Percentiles rank a stretch among this genome's conserved stretches.
phyloP scores from a whole-genome alignment of 768 basidiomycete species.

The Agaricus blazei region DNA sequence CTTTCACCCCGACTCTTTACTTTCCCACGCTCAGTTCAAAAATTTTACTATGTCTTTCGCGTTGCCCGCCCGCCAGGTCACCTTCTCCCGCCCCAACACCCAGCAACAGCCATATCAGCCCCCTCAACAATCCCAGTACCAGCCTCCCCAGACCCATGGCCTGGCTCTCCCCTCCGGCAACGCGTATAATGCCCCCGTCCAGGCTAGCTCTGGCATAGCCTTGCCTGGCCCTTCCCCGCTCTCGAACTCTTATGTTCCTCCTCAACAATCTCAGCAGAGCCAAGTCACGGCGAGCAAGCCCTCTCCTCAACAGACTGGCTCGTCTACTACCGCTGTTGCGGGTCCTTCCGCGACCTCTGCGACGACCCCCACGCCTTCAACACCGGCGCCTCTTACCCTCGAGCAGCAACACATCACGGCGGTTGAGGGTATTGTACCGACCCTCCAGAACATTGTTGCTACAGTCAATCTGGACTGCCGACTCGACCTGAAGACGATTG shows the following conservation, averaged over 20 bases:
- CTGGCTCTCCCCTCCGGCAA: slow-evolving; percentile 58
- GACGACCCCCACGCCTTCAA: slow-evolving; percentile 49
- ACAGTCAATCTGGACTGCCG: slow-evolving; percentile 98
- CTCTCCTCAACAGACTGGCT: slow-evolving; percentile 19
- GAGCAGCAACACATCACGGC: slow-evolving; percentile 95
- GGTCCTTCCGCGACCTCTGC: slow-evolving; percentile 56
- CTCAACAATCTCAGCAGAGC: slow-evolving; percentile 26
- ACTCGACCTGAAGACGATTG: slow-evolving; percentile 97
- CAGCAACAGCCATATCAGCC: slow-evolving; percentile 42
- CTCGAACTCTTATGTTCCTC: slow-evolving; percentile 47
- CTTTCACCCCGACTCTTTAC: slow-evolving; percentile 26
- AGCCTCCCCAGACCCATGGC: slow-evolving; percentile 33
- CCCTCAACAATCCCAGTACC: slow-evolving; percentile 33
- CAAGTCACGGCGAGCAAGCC: slow-evolving; percentile 18
- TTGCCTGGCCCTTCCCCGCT: slow-evolving; percentile 54
- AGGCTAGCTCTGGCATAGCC: slow-evolving; percentile 33
- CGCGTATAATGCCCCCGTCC: slow-evolving; percentile 34
- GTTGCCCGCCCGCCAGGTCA: slow-evolving; percentile 74
- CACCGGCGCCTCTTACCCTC: slow-evolving; percentile 71
- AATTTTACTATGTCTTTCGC: slow-evolving; percentile 51
- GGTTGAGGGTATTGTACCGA: slow-evolving; percentile 98
- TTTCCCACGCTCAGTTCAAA: slow-evolving; percentile 37
- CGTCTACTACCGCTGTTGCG: slow-evolving; percentile 40
- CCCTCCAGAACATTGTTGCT: slow-evolving; percentile 98
- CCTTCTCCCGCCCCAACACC: slow-evolving; percentile 62